Evolutionary conservation across 2,329 filamentous ascomycete genomes (phyloP), one percentile per base, ranked within the genome.

Genomic region (Graphilbum ipis-grandicollis): DNA sequence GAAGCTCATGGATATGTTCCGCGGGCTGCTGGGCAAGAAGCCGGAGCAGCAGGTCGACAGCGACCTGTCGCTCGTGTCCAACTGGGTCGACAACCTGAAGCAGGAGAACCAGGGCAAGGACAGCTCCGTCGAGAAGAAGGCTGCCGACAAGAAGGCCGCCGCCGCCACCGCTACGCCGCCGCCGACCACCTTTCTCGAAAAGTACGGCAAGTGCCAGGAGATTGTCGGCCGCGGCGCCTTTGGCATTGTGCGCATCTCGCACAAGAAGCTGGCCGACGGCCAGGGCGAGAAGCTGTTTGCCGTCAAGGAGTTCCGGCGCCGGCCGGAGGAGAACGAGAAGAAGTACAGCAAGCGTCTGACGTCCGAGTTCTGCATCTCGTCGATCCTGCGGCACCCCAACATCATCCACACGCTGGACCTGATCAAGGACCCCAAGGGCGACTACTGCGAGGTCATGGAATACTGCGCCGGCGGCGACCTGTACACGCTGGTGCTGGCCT

Each of bases 361-460:
- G 2, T 86, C 88, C 35, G 90, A 98, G 52, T 98, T 98, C 56
- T 96, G 90, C 60, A 96, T 98, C 48, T 96, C 90, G 1, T 96
- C 88, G 0, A 93, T 86, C 9, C 72, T 98, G 43, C 82, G 86
- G 44, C 90, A 98, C 53, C 88, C 90, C 13, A 98, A 98, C 52
- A 84, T 98, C 50, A 98, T 98, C 48, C 90, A 94, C 56, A 98
- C 90, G 1, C 71, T 98, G 37, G 90, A 98, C 53, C 69, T 98
- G 10, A 70, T 98, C 30, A 83, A 94, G 57, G 90, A 98, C 51
- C 75, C 88, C 48, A 96, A 96, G 60, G 90, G 90, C 41, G 85
- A 93, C 53, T 96, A 90, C 57, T 98, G 90, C 57, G 90, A 98
- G 56, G 90, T 98, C 36, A 98, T 98, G 90, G 90, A 98, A 58